A percentile compares a stretch with the other conserved stretches of the same genome.
phyloP scores from a whole-genome alignment of 2,329 filamentous ascomycete species.

The Alternaria consortialis region DNA sequence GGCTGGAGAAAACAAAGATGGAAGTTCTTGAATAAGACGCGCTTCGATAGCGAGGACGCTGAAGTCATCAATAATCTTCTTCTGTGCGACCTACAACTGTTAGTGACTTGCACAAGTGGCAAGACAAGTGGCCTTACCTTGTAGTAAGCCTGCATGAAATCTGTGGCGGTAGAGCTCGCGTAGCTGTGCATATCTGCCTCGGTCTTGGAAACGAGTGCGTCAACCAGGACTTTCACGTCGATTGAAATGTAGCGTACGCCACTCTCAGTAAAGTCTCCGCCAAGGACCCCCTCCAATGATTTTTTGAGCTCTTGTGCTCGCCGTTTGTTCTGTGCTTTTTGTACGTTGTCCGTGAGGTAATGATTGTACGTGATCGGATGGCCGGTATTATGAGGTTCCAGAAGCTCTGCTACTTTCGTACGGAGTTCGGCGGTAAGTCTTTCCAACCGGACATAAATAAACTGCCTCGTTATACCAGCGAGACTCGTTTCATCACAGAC shows the following conservation, averaged over 20 bases:
- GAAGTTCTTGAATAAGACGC: constrained; percentile 41
- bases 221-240: constrained; percentile 21
- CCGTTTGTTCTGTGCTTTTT: constrained; percentile 37
- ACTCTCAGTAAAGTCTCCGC: constrained; percentile 7
- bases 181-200: constrained; percentile 42
- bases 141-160: constrained; percentile 46
- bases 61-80: constrained; percentile 54
- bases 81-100: constrained; percentile 50
- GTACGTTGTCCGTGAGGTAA: constrained; percentile 48
- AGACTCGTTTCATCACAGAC: constrained; percentile 11
- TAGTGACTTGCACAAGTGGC: neutral
- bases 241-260: constrained; percentile 1
- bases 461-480: constrained; percentile 2
- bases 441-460: constrained; percentile 16
- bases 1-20: constrained; percentile 39
- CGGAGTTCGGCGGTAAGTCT: constrained; percentile 9
- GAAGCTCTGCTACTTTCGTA: constrained; percentile 22
- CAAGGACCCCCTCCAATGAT: constrained; percentile 20
- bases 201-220: constrained; percentile 19
- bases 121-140: constrained; percentile 18
- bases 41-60: constrained; percentile 51
- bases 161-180: constrained; percentile 39
- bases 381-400: constrained; percentile 23
- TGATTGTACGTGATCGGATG: constrained; percentile 52
- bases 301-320: constrained; percentile 21